These are phyloP conservation scores for Lupinus albus DNA, from an alignment of 306 rosid genomes.

Conservation along the genomic window DNA sequence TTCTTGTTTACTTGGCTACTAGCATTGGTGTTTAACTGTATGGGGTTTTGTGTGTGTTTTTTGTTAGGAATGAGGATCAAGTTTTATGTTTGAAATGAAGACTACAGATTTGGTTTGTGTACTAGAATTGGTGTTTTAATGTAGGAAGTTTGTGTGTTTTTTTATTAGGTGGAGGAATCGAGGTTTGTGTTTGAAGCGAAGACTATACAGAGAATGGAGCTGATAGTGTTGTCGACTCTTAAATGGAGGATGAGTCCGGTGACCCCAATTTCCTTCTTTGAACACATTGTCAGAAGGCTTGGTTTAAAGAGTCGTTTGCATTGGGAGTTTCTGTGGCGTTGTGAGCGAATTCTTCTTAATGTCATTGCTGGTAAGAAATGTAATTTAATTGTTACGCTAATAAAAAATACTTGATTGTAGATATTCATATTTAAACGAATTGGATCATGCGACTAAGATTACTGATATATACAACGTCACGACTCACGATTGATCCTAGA, in stretches of 20 bases:
- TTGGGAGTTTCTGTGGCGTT: slow-evolving; percentile 76
- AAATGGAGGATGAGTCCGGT: slow-evolving; percentile 93
- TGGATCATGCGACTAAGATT: neutral
- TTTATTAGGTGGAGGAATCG: slow-evolving; percentile 69
- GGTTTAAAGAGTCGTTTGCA: slow-evolving; percentile 70
- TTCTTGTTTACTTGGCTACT: slow-evolving; percentile 4
- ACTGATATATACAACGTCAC: slow-evolving; percentile 16
- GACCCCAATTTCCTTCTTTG: slow-evolving; percentile 86
- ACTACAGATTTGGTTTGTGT: neutral
- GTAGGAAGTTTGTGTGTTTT: neutral
- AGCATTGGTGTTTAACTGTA: slow-evolving; percentile 1
- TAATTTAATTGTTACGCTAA: neutral
- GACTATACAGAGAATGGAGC: slow-evolving; percentile 94
- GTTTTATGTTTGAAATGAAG: neutral
- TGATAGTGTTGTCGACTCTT: slow-evolving; percentile 81
- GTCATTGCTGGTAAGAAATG: slow-evolving; percentile 60
- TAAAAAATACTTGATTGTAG: neutral
- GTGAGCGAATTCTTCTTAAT: slow-evolving; percentile 72
- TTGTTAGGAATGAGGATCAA: no score
- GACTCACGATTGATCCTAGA: slow-evolving; percentile 49
- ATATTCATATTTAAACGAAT: slow-evolving; percentile 5
- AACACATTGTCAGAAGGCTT: slow-evolving; percentile 78
- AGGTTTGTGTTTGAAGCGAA: slow-evolving; percentile 78
- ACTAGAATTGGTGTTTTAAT: slow-evolving; percentile 9
- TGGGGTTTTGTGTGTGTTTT: no score